Conservation (phyloP, 495 filamentous ascomycete species). For the Hypoxylon perforatum region DNA sequence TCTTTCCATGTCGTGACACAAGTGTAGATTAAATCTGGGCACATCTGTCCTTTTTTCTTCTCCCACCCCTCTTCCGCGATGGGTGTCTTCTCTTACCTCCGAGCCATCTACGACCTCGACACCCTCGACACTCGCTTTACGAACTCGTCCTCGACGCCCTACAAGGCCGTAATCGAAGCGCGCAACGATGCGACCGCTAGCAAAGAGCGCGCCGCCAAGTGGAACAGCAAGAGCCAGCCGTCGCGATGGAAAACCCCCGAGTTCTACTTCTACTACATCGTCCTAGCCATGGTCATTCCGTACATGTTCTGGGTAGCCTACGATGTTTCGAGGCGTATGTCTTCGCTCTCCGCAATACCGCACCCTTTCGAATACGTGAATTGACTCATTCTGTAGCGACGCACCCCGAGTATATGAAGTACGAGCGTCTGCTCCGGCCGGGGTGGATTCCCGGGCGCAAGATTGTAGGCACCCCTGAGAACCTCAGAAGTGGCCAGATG, state of each 20-base stretch:
- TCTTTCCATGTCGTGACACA: constrained; percentile 26
- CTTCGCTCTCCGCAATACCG: background rate
- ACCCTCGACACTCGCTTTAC: constrained; percentile 94
- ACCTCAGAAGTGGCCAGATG: background rate
- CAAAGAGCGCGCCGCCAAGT: constrained; percentile 49
- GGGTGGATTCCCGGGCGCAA: constrained; percentile 97
- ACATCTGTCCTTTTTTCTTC: constrained; percentile 18
- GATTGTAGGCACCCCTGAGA: constrained; percentile 68
- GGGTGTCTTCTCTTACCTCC: constrained; percentile 57
- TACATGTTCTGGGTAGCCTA: constrained; percentile 91
- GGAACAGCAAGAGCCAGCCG: constrained; percentile 58
- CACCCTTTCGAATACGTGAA: background rate
- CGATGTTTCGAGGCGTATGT: constrained; percentile 85
- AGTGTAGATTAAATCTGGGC: constrained; percentile 15
- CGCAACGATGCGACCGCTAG: constrained; percentile 45
- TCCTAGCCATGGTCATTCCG: constrained; percentile 75
- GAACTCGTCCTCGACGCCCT: constrained; percentile 73
- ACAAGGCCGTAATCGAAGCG: constrained; percentile 60
- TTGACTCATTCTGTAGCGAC: constrained; percentile 64
- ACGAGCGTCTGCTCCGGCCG: constrained; percentile 72
- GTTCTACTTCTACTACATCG: constrained; percentile 83
- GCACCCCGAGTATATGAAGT: constrained; percentile 83
- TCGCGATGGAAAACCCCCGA: constrained; percentile 87
- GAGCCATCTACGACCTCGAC: constrained; percentile 81
- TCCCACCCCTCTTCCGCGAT: constrained; percentile 31